phyloP scores from a whole-genome alignment of 352 stramenopile genomes.

The Pythium sp. region DNA sequence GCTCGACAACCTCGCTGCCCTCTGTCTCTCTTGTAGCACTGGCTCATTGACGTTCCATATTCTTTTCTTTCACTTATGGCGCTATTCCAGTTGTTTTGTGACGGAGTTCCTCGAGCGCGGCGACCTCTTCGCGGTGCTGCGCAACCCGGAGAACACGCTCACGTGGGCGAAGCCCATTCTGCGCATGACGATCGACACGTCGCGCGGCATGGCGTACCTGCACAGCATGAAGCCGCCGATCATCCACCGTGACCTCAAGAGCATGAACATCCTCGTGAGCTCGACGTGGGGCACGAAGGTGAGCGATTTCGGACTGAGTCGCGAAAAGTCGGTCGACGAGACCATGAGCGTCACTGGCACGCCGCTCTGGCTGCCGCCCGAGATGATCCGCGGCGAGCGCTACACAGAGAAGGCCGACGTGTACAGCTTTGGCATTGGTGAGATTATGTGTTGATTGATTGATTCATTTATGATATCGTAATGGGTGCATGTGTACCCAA shows the following conservation, averaged over 20 bases:
- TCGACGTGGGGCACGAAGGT: slow-evolving; percentile 92
- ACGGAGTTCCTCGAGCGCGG: slow-evolving; percentile 85
- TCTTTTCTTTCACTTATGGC: neutral
- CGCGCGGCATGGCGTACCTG: slow-evolving; percentile 96
- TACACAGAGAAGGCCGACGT: slow-evolving; percentile 89
- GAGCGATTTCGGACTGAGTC: slow-evolving; percentile 96
- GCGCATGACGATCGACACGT: slow-evolving; percentile 89
- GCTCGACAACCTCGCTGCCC: neutral
- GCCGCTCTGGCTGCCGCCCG: slow-evolving; percentile 78
- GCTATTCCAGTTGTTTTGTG: slow-evolving; percentile 71
- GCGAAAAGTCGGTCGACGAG: slow-evolving; percentile 94
- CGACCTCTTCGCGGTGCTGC: slow-evolving; percentile 79
- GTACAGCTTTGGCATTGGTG: slow-evolving; percentile 87
- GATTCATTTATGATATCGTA: slow-evolving; percentile 6
- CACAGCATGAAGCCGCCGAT: slow-evolving; percentile 97
- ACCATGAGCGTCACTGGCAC: slow-evolving; percentile 92
- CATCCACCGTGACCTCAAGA: slow-evolving; percentile 98
- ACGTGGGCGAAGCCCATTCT: slow-evolving; percentile 86
- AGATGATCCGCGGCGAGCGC: slow-evolving; percentile 88
- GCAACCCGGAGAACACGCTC: slow-evolving; percentile 76
- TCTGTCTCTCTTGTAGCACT: neutral
- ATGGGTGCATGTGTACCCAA: slow-evolving; percentile 1
- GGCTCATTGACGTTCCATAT: slow-evolving; percentile 6
- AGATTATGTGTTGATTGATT: neutral
- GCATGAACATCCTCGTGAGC: slow-evolving; percentile 89